These are phyloP conservation scores for Coffea humblotiana DNA, from an alignment of 305 asterid genomes.

Conservation along the genomic window DNA sequence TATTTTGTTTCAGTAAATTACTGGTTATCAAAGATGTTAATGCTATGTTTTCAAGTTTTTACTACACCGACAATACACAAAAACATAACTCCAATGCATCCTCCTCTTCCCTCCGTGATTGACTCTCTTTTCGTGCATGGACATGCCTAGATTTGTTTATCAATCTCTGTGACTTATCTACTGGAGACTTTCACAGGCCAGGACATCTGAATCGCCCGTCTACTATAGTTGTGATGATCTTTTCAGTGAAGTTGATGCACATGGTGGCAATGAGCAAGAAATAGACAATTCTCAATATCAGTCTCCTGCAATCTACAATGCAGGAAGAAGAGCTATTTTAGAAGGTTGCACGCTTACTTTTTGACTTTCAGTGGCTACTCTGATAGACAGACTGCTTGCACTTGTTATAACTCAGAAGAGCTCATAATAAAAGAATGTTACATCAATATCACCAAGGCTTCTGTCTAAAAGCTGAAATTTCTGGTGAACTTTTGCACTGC, in stretches of 20 bases:
- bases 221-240: slow-evolving; percentile 71
- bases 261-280: slow-evolving; percentile 35
- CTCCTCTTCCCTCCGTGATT: neutral
- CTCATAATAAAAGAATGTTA: neutral
- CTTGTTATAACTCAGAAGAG: neutral
- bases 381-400: neutral
- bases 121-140: neutral
- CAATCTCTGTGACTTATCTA: slow-evolving; percentile 5
- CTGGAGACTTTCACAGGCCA: slow-evolving; percentile 45
- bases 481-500: neutral
- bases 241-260: slow-evolving; percentile 43
- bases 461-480: neutral
- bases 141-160: neutral
- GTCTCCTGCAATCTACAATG: slow-evolving; percentile 33
- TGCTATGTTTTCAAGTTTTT: neutral
- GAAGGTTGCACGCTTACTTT: slow-evolving; percentile 39
- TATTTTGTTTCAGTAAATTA: slow-evolving; percentile 1
- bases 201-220: slow-evolving; percentile 53
- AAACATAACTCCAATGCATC: neutral
- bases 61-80: neutral
- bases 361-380: neutral
- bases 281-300: slow-evolving; percentile 28
- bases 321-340: slow-evolving; percentile 30
- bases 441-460: neutral
- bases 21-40: neutral